Conservation (phyloP, 1,284 basidiomycete genomes). For the Pseudozyma tsukubaensis region DNA sequence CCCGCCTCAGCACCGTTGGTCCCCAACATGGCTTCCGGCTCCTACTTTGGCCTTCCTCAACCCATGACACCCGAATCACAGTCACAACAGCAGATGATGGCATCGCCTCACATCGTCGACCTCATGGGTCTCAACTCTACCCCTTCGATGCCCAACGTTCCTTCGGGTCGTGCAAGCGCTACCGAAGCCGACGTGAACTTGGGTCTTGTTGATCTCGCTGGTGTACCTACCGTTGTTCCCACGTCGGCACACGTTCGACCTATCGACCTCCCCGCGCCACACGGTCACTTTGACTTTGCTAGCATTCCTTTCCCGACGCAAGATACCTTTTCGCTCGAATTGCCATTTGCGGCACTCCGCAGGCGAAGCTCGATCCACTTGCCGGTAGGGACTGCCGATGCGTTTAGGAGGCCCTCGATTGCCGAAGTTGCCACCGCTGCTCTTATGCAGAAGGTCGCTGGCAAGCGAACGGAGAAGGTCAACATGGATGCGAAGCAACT, state of each 20-base stretch:
- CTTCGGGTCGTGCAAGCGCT: slow-evolving; percentile 30
- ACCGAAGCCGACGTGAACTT: slow-evolving; percentile 36
- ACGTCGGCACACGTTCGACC: slow-evolving; percentile 53
- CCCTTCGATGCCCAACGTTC: slow-evolving; percentile 4
- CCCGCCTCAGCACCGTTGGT: slow-evolving; percentile 25
- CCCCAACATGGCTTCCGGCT: slow-evolving; percentile 11
- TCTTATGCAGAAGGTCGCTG: slow-evolving; percentile 37
- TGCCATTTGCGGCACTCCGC: slow-evolving; percentile 28
- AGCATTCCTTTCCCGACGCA: slow-evolving; percentile 47
- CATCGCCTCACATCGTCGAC: slow-evolving; percentile 30
- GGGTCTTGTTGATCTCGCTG: slow-evolving; percentile 25
- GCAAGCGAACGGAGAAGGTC: slow-evolving; percentile 33
- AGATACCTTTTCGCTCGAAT: slow-evolving; percentile 29
- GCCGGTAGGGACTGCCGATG: slow-evolving; percentile 28
- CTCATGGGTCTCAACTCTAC: slow-evolving; percentile 32
- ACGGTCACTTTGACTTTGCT: slow-evolving; percentile 52
- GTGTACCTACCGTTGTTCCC: slow-evolving; percentile 34
- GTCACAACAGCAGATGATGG: slow-evolving; percentile 13
- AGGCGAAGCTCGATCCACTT: slow-evolving; percentile 45
- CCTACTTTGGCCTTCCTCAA: slow-evolving; percentile 9
- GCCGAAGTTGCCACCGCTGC: slow-evolving; percentile 42
- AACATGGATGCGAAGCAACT: slow-evolving; percentile 34
- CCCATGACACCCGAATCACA: slow-evolving; percentile 6
- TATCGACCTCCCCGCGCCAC: slow-evolving; percentile 45
- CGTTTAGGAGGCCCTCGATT: slow-evolving; percentile 37